Evolutionary conservation across 345 rosid genomes (phyloP).

Genomic region (Euphorbia tirucalli): DNA sequence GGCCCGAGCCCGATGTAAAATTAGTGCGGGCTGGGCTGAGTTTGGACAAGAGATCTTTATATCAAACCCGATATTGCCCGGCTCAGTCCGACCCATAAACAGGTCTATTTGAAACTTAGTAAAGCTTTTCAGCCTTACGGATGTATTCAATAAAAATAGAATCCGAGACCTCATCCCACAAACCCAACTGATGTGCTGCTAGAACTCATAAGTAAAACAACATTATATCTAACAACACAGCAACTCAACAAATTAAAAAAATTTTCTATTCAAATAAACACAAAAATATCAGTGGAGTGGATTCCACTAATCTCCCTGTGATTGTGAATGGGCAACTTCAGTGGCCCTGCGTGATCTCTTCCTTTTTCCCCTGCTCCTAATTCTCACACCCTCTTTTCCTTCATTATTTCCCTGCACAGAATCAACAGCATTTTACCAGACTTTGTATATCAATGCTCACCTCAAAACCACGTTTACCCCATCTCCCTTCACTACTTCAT

Average conservation of each 20-base stretch:
- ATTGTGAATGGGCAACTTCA: neutral
- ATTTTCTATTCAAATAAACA: neutral
- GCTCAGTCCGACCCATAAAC: too few species aligned
- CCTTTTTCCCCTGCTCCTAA: conserved; percentile 40
- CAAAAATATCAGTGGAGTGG: too few species aligned
- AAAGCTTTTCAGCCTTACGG: too few species aligned
- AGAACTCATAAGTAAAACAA: too few species aligned
- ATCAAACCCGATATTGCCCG: too few species aligned
- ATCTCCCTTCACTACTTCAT: neutral
- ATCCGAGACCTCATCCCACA: too few species aligned
- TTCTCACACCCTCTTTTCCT: conserved; percentile 22
- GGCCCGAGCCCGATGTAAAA: too few species aligned
- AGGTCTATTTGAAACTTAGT: too few species aligned
- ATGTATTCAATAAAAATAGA: too few species aligned
- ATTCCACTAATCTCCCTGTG: neutral
- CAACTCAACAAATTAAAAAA: neutral
- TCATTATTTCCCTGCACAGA: conserved; percentile 39
- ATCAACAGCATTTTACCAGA: conserved; percentile 7
- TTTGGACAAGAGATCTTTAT: too few species aligned
- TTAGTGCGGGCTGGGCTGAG: too few species aligned
- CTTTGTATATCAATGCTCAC: neutral
- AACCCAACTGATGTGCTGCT: too few species aligned
- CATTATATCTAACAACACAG: neutral
- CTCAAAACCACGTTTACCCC: neutral
- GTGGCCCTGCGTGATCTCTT: conserved; percentile 40